Percentiles rank a stretch among this genome's conserved stretches.
These are phyloP conservation scores for Metschnikowia noctiluminum DNA, from an alignment of 805 yeast species.

Conservation along the genomic window DNA sequence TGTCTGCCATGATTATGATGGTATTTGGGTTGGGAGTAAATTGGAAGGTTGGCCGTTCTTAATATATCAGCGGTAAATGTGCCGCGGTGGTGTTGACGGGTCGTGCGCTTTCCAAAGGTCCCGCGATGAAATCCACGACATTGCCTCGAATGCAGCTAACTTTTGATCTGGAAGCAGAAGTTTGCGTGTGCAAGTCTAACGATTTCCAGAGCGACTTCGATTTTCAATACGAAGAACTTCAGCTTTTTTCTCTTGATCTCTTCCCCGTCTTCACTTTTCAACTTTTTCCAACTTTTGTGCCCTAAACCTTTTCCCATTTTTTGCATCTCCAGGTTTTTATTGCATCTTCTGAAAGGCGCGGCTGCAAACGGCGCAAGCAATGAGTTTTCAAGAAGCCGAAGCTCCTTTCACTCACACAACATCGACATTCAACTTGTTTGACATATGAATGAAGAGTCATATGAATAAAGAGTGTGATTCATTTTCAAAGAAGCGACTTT, in stretches of 20 bases:
- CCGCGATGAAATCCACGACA: background rate
- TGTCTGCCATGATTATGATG: constrained; percentile 56
- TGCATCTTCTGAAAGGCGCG: background rate
- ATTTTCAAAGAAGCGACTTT: background rate
- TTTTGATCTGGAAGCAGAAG: no score
- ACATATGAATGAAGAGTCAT: no score
- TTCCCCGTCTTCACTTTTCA: no score
- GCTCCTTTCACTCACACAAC: background rate
- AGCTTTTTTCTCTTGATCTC: no score
- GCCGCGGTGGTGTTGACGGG: background rate
- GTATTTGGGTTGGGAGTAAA: background rate
- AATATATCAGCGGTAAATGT: background rate
- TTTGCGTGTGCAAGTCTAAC: no score
- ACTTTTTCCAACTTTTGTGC: no score
- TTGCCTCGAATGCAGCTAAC: no score
- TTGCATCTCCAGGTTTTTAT: background rate
- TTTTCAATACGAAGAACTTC: no score
- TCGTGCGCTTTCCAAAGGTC: background rate
- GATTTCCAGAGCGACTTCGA: no score
- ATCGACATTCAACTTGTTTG: background rate
- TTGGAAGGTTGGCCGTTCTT: background rate
- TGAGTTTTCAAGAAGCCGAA: background rate
- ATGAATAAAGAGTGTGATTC: no score
- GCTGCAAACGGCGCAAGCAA: background rate
- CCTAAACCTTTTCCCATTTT: background rate